Base-by-base conservation (phyloP, 2,329 filamentous ascomycete genomes). In the Lomentospora prolificans region DNA sequence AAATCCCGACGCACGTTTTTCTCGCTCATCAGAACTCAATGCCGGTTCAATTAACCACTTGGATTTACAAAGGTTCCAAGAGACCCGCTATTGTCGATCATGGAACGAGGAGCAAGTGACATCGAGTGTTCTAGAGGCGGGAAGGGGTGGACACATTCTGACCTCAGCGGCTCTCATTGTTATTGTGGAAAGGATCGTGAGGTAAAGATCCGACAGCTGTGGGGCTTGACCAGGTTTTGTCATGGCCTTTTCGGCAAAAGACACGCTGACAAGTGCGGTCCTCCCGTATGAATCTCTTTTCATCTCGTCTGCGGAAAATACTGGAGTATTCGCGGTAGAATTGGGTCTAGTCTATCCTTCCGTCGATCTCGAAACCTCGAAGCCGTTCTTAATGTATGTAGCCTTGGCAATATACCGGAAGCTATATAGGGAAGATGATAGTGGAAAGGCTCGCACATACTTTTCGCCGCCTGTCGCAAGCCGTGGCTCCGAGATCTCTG, bases 371-470 rank as follows among this genome's bases (percentile, higher is more conserved):
- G 44, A 48, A 48, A 25, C 44, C 24, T 48, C 7, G 44, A 10
- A 17, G 7, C 17, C 22, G 22, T 22, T 48, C 44, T 48, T 48
- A 22, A 27, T 22, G 17, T 48, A 22, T 22, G 4, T 48, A 48
- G 22, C 44, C 44, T 48, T 48, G 44, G 44, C 44, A 48, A 48
- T 48, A 48, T 48, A 48, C 44, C 44, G 44, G 44, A 25, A 10
- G 17, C 22, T 48, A 48, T 48, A 48, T 19, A 17, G n/a, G 36
- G 36, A 41, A 41, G 36, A 41, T 41, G 36, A 41, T 17, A 41
- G 36, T 7, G 19, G 36, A 17, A 17, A 19, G 19, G 36, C 36
- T n/a, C n/a, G 36, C 36, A 41, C 36, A 19, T 41, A 41, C 36
- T 19, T 41, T 41, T 41, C 36, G 36, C 36, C 36, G 36, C 36